Conservation (phyloP, 2,329 filamentous ascomycete genomes). For the Epichloe typhina region DNA sequence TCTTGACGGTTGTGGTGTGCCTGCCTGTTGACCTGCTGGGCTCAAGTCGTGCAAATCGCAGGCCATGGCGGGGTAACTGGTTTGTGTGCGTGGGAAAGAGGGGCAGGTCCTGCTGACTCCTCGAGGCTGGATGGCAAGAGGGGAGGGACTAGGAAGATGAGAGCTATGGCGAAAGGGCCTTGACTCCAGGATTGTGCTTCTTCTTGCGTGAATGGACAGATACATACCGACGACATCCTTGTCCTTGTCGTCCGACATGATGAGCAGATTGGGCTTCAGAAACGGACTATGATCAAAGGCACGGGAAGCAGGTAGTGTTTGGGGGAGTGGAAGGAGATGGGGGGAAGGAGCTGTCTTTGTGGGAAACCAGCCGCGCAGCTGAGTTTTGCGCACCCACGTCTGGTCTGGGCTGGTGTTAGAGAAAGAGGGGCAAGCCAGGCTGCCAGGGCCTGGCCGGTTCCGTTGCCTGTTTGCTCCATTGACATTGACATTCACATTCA, state of each 20-base stretch:
- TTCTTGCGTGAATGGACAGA: neutral
- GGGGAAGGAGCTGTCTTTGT: slow-evolving; percentile 5
- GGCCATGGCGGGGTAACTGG: slow-evolving; percentile 8
- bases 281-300: neutral
- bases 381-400: neutral
- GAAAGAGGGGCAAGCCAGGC: slow-evolving; percentile 1
- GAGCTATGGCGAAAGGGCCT: neutral
- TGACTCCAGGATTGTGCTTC: neutral
- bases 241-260: slow-evolving; percentile 33
- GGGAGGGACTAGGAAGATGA: neutral
- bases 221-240: slow-evolving; percentile 32
- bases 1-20: slow-evolving; percentile 3
- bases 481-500: no score
- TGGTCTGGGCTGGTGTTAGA: neutral
- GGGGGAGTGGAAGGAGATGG: slow-evolving; percentile 1
- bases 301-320: neutral
- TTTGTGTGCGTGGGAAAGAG: slow-evolving; percentile 10
- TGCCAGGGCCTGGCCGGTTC: neutral
- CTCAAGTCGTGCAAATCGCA: neutral
- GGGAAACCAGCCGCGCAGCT: slow-evolving; percentile 1
- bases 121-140: neutral
- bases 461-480: no score
- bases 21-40: neutral
- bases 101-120: slow-evolving; percentile 10
- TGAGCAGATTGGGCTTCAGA: slow-evolving; percentile 14